A percentile compares a stretch with the other conserved stretches of the same genome.
phyloP scores from a whole-genome alignment of 139 green algal species.

The Astrephomene gubernaculifera region DNA sequence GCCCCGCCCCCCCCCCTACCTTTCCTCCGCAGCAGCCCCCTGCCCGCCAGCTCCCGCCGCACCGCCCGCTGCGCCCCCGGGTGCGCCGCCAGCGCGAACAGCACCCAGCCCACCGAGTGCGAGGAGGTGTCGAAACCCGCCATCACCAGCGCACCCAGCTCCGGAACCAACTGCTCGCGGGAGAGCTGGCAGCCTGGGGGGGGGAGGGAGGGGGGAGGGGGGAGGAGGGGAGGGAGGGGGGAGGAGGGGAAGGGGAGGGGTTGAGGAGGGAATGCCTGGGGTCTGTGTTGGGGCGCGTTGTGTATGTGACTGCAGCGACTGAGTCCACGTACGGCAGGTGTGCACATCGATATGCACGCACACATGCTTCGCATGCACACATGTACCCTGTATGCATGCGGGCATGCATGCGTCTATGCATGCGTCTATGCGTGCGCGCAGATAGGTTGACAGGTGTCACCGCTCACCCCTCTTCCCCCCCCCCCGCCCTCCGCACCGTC shows the following conservation, averaged over 20 bases:
- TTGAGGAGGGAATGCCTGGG: too few species aligned
- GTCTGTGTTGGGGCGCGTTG: too few species aligned
- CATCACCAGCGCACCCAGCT: slow-evolving; percentile 70
- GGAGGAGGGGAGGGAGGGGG: neutral
- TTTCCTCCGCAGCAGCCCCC: slow-evolving; percentile 43
- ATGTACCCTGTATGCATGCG: too few species aligned
- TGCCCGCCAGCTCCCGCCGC: slow-evolving; percentile 48
- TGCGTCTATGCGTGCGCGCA: too few species aligned
- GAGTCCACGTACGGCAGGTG: too few species aligned
- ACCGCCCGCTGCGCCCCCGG: slow-evolving; percentile 50
- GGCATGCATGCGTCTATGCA: too few species aligned
- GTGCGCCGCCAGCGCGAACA: slow-evolving; percentile 58
- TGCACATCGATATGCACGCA: too few species aligned
- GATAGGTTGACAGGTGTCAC: too few species aligned
- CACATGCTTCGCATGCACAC: too few species aligned
- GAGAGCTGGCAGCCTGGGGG: slow-evolving; percentile 48
- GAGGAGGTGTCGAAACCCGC: slow-evolving; percentile 65
- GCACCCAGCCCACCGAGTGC: slow-evolving; percentile 65
- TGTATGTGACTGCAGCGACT: too few species aligned
- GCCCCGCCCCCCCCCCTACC: neutral
- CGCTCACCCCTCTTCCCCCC: neutral
- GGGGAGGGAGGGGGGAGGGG: neutral
- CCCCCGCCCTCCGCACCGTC: too few species aligned
- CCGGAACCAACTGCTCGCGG: slow-evolving; percentile 49
- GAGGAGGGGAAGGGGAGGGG: too few species aligned